Percentiles rank a stretch among this genome's conserved stretches.
Conservation (phyloP, 2,329 filamentous ascomycete genomes). For the Nannizzia gypsea region DNA sequence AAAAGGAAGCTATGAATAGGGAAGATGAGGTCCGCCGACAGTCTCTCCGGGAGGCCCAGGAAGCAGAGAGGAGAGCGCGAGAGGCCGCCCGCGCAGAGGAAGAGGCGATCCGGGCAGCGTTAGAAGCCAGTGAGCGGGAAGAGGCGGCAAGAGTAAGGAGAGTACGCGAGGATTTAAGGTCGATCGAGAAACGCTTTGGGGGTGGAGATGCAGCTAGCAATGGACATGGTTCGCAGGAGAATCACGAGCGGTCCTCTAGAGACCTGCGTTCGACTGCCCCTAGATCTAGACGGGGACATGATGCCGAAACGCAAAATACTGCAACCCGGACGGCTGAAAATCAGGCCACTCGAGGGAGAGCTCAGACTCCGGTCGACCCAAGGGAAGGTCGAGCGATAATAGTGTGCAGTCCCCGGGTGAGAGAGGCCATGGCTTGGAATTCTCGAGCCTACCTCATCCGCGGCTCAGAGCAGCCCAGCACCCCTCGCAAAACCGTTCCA, state of each 20-base stretch:
- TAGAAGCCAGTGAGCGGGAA: neutral
- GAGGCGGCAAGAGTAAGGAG: neutral
- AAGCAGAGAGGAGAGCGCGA: neutral
- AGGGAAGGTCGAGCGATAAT: no score
- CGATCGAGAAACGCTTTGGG: slow-evolving; percentile 11
- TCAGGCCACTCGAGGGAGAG: no score
- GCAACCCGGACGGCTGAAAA: no score
- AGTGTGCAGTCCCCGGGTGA: neutral
- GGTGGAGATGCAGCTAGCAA: no score
- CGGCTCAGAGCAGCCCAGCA: no score
- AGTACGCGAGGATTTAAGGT: slow-evolving; percentile 4
- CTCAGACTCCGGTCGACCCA: no score
- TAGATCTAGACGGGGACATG: no score
- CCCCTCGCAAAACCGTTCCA: no score
- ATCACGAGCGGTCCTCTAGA: no score
- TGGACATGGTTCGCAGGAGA: no score
- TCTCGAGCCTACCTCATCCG: neutral
- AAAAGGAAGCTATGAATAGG: neutral
- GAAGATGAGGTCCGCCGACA: neutral
- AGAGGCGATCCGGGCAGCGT: neutral
- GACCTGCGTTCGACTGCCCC: no score
- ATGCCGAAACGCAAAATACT: no score
- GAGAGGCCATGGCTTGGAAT: neutral
- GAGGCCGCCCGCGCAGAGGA: slow-evolving; percentile 7
- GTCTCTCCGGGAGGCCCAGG: neutral